A percentile compares a stretch with the other conserved stretches of the same genome.
Conservation (phyloP, 352 stramenopile species). For the Phytopythium oedochilum region DNA sequence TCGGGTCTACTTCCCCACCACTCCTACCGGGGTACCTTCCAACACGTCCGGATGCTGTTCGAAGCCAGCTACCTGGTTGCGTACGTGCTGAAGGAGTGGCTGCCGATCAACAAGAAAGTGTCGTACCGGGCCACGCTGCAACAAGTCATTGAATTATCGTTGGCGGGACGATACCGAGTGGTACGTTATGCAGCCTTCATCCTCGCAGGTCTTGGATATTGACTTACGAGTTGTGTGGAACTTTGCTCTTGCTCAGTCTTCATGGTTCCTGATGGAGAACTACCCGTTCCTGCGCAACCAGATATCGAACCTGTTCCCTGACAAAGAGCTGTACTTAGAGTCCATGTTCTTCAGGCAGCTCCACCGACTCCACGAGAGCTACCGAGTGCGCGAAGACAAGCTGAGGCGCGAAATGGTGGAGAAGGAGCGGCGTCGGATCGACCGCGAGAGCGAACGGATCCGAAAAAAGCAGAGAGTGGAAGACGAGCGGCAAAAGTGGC, state of each 20-base stretch:
- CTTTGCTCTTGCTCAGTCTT: constrained; percentile 34
- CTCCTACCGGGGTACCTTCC: constrained; percentile 69
- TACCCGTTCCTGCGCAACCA: constrained; percentile 77
- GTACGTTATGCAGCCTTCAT: constrained; percentile 23
- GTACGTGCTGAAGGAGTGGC: constrained; percentile 81
- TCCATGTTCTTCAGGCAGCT: constrained; percentile 87
- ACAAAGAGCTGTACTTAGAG: constrained; percentile 72
- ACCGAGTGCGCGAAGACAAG: constrained; percentile 48
- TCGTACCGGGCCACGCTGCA: constrained; percentile 80
- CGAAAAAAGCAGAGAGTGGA: constrained; percentile 39
- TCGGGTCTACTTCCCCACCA: constrained; percentile 68
- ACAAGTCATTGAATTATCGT: constrained; percentile 74
- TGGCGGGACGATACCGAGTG: constrained; percentile 69
- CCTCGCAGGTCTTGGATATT: constrained; percentile 7
- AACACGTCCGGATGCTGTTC: constrained; percentile 72
- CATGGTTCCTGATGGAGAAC: constrained; percentile 83
- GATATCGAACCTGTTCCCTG: constrained; percentile 67
- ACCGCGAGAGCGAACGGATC: constrained; percentile 56
- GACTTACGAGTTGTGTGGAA: constrained; percentile 4
- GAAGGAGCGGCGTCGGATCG: constrained; percentile 50
- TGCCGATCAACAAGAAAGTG: constrained; percentile 85
- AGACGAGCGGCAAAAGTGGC: constrained; percentile 38
- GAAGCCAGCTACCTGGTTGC: constrained; percentile 82
- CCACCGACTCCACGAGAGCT: constrained; percentile 64
- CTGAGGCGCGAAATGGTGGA: constrained; percentile 54